Conservation (phyloP, 2,329 filamentous ascomycete genomes). For the Aspergillus novoparasiticus region DNA sequence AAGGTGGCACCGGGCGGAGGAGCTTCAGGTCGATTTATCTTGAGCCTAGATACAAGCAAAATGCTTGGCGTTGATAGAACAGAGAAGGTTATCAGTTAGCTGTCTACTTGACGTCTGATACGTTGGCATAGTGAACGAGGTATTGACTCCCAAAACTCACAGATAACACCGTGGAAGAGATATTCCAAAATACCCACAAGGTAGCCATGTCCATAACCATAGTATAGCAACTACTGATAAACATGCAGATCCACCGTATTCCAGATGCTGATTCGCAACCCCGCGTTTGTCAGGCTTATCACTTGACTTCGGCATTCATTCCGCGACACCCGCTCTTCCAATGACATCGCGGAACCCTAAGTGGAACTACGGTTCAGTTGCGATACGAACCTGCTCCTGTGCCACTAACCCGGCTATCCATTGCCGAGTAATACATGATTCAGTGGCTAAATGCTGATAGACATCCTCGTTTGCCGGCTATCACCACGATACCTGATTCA, state of each 20-base stretch:
- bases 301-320: not conserved
- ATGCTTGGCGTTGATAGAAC: not conserved
- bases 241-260: not conserved
- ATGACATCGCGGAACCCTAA: not conserved
- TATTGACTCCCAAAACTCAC: not conserved
- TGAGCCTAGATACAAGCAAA: not conserved
- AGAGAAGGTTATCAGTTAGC: not conserved
- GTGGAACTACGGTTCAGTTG: not conserved
- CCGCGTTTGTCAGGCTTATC: not conserved
- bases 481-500: not conserved
- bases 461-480: not conserved
- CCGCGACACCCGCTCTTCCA: not conserved
- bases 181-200: not conserved
- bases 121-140: not conserved
- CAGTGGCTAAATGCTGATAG: not conserved
- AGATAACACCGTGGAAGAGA: not conserved
- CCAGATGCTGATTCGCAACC: not conserved
- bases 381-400: not conserved
- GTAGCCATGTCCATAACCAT: not conserved
- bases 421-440: not conserved
- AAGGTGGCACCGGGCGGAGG: not conserved
- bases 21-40: not conserved
- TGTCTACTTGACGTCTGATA: not conserved
- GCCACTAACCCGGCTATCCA: not conserved
- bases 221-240: not conserved